Percentiles rank a stretch among this genome's conserved stretches.
Evolutionary conservation across 2,329 filamentous ascomycete species (phyloP).

Genomic region (Sphaerulina vaccinii): DNA sequence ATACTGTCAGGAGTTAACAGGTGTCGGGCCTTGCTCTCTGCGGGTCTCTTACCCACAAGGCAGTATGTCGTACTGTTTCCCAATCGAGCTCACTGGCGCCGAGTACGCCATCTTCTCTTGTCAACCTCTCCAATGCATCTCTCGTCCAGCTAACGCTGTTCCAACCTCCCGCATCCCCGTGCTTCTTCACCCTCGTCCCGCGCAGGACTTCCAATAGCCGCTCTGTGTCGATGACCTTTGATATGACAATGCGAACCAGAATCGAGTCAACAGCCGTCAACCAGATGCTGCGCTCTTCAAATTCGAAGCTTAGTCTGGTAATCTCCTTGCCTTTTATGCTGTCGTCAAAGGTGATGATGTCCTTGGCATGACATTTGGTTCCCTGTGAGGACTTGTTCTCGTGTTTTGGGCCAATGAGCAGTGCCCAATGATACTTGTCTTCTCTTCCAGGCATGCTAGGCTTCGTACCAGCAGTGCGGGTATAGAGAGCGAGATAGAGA

Average conservation of each 20-base stretch:
- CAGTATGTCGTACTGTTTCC: conserved; percentile 8
- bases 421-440: conserved; percentile 11
- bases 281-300: conserved; percentile 5
- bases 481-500: conserved; percentile 9
- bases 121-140: conserved; percentile 7
- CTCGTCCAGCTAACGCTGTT: conserved; percentile 7
- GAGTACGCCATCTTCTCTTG: conserved; percentile 4
- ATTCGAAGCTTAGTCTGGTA: not conserved
- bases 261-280: conserved; percentile 9
- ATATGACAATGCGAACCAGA: conserved; percentile 4
- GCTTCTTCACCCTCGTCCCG: conserved; percentile 9
- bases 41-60: not conserved
- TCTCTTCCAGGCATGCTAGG: conserved; percentile 9
- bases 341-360: conserved; percentile 2
- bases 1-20: not conserved
- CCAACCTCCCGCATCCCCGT: conserved; percentile 9
- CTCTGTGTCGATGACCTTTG: conserved; percentile 8
- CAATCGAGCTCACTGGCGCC: conserved; percentile 8
- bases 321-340: conserved; percentile 2
- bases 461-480: not conserved
- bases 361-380: conserved; percentile 11
- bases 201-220: conserved; percentile 5
- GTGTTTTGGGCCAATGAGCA: conserved; percentile 8
- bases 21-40: not conserved
- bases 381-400: conserved; percentile 9